Base-by-base conservation (phyloP, 2,329 filamentous ascomycete species). In the Sclerotinia trifoliorum region DNA sequence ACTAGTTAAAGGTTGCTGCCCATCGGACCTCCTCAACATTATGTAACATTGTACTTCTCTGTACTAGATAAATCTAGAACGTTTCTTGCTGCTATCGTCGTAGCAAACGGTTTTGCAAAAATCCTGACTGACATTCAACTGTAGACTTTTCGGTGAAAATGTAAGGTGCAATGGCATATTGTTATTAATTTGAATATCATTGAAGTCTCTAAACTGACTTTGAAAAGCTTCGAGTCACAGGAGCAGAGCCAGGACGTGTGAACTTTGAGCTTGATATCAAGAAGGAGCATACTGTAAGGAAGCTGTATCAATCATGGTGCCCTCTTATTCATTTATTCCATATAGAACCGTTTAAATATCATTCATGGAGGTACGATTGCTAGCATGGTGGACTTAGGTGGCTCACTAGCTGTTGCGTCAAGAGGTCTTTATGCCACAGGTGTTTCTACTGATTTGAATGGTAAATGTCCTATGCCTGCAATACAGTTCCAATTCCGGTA, bases 321-420 rank as follows among this genome's bases (percentile, higher is more conserved):
- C 21, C 19, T 8, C 29, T 56, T 5, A 21, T 65, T 64, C 56
- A 56, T 62, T 10, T 46, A 49, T 44, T 15, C 8, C 10, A 49
- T 19, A 17, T 10, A 93, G 90, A 94, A 94, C 76, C 88, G 91
- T 1, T 81, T 94, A 0, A 85, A 88, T 65, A 93, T 90, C 48
- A 84, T 94, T 39, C 91, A 94, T 74, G 91, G 91, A 24, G 91
- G 91, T 5, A 92, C 91, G 0, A 88, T 94, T 39, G 91, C 91
- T 4, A 91, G 88, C 76, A 88, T 94, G 80, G 88, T 90, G 39
- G 88, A 90, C 70, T 80, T 90, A 0, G 87, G 87, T 15, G 87
- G 87, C 19, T 90, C 87, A 0, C 80, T 90, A 3, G 88, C 87
- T 13, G 86, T 90, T 3, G 87, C 87, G 1, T 89, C 88, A 1